Base-by-base conservation (phyloP, 139 green algal species). In the Chlorella sp. region DNA sequence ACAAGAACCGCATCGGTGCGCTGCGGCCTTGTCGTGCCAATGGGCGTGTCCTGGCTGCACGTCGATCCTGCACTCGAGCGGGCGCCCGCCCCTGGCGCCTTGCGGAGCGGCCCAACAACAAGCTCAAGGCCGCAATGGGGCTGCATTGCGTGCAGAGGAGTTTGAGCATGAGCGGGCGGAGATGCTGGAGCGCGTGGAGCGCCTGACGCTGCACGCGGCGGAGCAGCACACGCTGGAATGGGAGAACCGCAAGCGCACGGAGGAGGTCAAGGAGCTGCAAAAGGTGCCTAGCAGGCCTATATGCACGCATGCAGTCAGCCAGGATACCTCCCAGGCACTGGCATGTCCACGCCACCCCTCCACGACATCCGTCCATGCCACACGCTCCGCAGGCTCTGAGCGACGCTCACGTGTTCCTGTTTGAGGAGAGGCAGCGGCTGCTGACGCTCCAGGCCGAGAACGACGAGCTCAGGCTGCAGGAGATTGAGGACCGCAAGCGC, bases 391-490 rank as follows among this genome's bases (percentile, higher is more conserved):
- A 96, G 88, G 90, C 90, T 0, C 77, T 97, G 1, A 90, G 82
- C 63, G 86, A 93, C 67, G 86, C 91, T 0, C 90, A 97, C 75
- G 89, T 85, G 29, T 93, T 85, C 66, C 77, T 97, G 10, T 97
- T 94, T 80, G 89, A 95, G 61, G 91, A 97, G 80, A 77, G 91
- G 20, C 85, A 93, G 79, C 85, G 91, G 1, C 68, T 97, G 42
- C 83, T 97, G 33, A 76, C 77, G 14, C 75, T 95, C 29, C 89
- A 95, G 34, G 84, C 87, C 2, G 89, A 95, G 70, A 94, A 95
- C 71, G 91, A 95, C 62, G 86, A 91, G 59, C 83, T 95, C 17
- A 83, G 85, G 64, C 79, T 94, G 69, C 87, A 91, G 51, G 87
- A 93, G 74, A 74, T 89, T 17, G 84, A 93, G 35, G 87, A 94